Evolutionary conservation across 805 yeast genomes (phyloP).

Genomic region (Grigorovia humatica): DNA sequence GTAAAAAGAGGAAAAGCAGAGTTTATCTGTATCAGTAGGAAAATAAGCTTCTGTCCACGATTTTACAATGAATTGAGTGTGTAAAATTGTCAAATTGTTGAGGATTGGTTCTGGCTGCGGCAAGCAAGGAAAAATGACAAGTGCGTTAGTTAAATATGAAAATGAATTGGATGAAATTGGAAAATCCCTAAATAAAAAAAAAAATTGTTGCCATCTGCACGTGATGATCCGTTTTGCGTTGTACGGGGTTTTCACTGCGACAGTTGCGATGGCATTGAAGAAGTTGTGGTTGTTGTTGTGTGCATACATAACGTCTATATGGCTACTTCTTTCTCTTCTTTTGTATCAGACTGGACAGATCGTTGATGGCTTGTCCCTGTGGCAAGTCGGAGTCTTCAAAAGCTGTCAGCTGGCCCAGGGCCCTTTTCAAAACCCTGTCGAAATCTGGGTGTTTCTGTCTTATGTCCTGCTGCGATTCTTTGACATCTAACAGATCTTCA

Average conservation of each 20-base stretch:
- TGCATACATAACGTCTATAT: not conserved
- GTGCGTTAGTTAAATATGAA: not conserved
- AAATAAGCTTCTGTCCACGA: not conserved
- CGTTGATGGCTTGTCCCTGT: constrained; percentile 36
- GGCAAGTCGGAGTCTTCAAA: constrained; percentile 6
- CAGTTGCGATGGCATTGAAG: no score
- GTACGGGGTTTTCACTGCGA: not conserved
- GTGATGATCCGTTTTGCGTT: not conserved
- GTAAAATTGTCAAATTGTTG: not conserved
- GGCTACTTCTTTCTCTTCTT: constrained; percentile 32
- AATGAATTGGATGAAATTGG: not conserved
- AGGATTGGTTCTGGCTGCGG: not conserved
- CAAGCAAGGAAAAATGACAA: not conserved
- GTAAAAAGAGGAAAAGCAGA: not conserved
- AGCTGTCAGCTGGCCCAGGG: constrained; percentile 7
- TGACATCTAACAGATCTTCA: constrained; percentile 42
- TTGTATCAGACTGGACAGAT: constrained; percentile 51
- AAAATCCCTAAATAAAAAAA: not conserved
- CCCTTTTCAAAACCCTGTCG: constrained; percentile 9
- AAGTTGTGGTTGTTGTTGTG: no score
- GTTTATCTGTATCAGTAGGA: not conserved
- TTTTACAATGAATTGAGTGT: not conserved
- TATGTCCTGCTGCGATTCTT: constrained; percentile 4
- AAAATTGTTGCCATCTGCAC: not conserved
- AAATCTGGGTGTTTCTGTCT: constrained; percentile 9